Evolutionary conservation across 768 basidiomycete species (phyloP).

Genomic region (Xerocomellus dryophilus): DNA sequence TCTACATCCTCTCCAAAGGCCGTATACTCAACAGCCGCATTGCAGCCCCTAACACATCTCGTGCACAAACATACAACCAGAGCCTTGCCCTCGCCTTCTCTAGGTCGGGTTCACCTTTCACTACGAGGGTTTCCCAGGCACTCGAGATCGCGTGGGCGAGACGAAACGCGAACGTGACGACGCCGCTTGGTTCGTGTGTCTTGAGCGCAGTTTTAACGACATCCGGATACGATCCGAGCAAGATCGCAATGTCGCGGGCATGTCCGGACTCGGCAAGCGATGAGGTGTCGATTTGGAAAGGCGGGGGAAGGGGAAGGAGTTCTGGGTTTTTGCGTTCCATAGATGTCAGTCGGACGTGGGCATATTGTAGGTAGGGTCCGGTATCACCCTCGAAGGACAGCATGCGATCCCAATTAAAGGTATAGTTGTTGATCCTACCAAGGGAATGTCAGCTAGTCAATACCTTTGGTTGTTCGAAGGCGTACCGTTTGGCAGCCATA

Average conservation of each 20-base stretch:
- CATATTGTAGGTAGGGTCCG: slow-evolving; percentile 94
- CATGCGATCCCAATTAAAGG: slow-evolving; percentile 93
- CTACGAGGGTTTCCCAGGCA: slow-evolving; percentile 89
- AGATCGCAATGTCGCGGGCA: slow-evolving; percentile 79
- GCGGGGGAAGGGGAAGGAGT: slow-evolving; percentile 71
- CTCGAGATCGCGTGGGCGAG: slow-evolving; percentile 85
- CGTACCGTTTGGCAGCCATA: slow-evolving; percentile 89
- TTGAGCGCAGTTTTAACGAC: slow-evolving; percentile 83
- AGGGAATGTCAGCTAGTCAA: neutral
- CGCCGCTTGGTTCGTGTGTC: slow-evolving; percentile 83
- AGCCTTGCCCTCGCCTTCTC: slow-evolving; percentile 80
- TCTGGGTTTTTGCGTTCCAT: slow-evolving; percentile 90
- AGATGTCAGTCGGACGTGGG: slow-evolving; percentile 88
- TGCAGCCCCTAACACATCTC: slow-evolving; percentile 84
- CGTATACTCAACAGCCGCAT: slow-evolving; percentile 86
- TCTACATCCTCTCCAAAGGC: slow-evolving; percentile 90
- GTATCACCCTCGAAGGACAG: slow-evolving; percentile 95
- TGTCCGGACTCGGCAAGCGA: slow-evolving; percentile 67
- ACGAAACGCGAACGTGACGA: slow-evolving; percentile 88
- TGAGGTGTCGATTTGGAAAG: slow-evolving; percentile 62
- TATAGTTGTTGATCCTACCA: slow-evolving; percentile 89
- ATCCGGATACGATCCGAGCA: slow-evolving; percentile 90
- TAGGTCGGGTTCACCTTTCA: slow-evolving; percentile 75
- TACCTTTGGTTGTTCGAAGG: neutral
- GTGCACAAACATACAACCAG: slow-evolving; percentile 84